These are phyloP conservation scores for Papilionanthe hybrid DNA, from an alignment of 116 monocot genomes.

Conservation along the genomic window DNA sequence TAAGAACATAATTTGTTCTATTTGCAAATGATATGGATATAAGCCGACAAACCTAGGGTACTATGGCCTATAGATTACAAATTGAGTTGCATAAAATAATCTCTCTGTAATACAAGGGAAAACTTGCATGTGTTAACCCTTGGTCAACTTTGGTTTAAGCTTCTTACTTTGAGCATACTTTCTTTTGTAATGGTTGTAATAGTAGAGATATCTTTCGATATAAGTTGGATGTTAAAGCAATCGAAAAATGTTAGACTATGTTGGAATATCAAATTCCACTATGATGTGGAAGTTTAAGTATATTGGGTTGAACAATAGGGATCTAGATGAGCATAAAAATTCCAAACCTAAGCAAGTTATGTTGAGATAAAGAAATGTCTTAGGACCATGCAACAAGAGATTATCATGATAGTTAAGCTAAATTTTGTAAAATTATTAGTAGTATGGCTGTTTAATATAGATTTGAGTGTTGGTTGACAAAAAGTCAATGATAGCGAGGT, in stretches of 20 bases:
- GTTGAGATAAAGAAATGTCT: not conserved
- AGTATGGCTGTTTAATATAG: not conserved
- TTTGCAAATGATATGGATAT: not conserved
- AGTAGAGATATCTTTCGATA: too few relatives aligned
- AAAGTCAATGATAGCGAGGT: not conserved
- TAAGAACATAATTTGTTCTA: not conserved
- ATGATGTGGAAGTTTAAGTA: not conserved
- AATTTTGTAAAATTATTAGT: not conserved
- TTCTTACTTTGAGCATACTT: too few relatives aligned
- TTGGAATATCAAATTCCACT: not conserved
- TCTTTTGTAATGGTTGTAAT: too few relatives aligned
- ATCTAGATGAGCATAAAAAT: not conserved
- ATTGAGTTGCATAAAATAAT: too few relatives aligned
- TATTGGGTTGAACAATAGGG: not conserved
- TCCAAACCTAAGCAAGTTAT: not conserved
- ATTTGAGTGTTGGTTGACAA: not conserved
- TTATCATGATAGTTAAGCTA: not conserved
- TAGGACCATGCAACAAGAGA: not conserved
- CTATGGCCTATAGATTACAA: too few relatives aligned
- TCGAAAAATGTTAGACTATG: not conserved
- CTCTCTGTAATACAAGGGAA: too few relatives aligned
- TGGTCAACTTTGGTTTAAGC: too few relatives aligned
- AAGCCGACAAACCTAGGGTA: too few relatives aligned
- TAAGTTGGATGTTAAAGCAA: too few relatives aligned
- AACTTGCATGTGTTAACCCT: too few relatives aligned